Evolutionary conservation across 371 early-diverging fungal genomes (phyloP), one percentile per base, ranked within the genome.

Genomic region (Gilbertella persicaria): DNA sequence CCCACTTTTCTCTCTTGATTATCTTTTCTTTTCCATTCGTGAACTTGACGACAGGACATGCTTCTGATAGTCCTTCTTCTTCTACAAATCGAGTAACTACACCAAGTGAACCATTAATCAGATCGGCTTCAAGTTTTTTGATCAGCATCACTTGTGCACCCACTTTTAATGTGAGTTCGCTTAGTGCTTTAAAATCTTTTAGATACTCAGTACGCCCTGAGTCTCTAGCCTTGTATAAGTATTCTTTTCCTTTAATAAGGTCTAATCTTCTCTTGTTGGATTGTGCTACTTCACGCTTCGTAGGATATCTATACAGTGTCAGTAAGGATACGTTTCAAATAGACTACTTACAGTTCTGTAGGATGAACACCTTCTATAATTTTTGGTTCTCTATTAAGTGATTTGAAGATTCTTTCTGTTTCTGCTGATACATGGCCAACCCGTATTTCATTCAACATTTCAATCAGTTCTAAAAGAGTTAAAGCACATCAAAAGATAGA

Each of bases 101-200:
- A 4, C 97, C 97, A 29, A 90, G 72, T 6, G 87, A 80, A 21
- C 97, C 97, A 59, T 96, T 96, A 19, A 94, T 94, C 5, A 97
- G 69, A 0, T 75, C 80, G 4, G 57, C 25, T 0, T 66, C 69
- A 56, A 89, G 55, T 58, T 97, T 97, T 52, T 90, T 89, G 21
- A 91, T 59, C 28, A 97, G 77, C 85, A 97, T 89, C 4, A 97
- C 97, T 50, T 94, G 96, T 0, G 95, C 91, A 38, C 81, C 73
- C 17, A 67, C 45, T 63, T 92, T 92, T 20, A 96, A 71, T 25
- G 78, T 73, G 4, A 96, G 63, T 9, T 45, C 50, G 2, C 64
- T 53, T 0, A 87, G 82, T 3, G 87, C 85, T 36, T 78, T 71
- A 39, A 80, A 82, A 5, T 50, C 28, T 17, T 83, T 71, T 28